phyloP scores from a whole-genome alignment of 2,329 filamentous ascomycete genomes.

The Aspergillus proliferans region DNA sequence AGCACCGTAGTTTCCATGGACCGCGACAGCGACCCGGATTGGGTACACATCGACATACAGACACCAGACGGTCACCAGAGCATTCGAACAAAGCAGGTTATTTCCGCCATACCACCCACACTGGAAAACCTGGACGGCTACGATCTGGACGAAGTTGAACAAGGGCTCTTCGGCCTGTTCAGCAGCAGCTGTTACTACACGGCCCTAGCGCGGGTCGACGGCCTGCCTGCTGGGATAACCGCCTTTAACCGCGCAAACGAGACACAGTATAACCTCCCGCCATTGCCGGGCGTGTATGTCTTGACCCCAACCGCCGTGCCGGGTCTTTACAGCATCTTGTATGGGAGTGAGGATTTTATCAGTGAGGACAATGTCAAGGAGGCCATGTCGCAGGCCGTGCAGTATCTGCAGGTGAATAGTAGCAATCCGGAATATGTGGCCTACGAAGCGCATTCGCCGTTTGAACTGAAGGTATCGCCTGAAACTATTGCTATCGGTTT shows the following conservation, averaged over 20 bases:
- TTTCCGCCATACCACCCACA: conserved; percentile 34
- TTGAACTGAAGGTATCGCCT: conserved; percentile 22
- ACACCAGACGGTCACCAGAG: conserved; percentile 18
- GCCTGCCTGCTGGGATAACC: conserved; percentile 9
- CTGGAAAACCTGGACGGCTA: conserved; percentile 25
- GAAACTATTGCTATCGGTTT: conserved; percentile 30
- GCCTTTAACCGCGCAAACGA: conserved; percentile 6
- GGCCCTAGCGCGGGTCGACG: conserved; percentile 23
- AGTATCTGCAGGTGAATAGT: conserved; percentile 1
- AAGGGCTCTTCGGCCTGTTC: conserved; percentile 28
- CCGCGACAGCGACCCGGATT: conserved; percentile 22
- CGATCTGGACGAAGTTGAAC: conserved; percentile 26
- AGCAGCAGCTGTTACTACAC: conserved; percentile 20
- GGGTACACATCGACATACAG: conserved; percentile 19
- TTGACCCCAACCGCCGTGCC: conserved; percentile 3
- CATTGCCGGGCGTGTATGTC: conserved; percentile 4
- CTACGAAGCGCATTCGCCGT: conserved; percentile 19
- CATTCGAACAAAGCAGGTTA: conserved; percentile 30
- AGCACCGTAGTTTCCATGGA: conserved; percentile 28
- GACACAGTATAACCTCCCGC: conserved; percentile 5
- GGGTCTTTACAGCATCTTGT: conserved; percentile 1
- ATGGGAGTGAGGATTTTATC: not conserved
- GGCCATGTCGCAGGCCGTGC: conserved; percentile 2
- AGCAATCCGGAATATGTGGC: conserved; percentile 8
- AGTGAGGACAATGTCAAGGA: conserved; percentile 2